These are phyloP conservation scores for Rhododendron kiyosumense DNA, from an alignment of 148 eudicot species.

Conservation along the genomic window DNA sequence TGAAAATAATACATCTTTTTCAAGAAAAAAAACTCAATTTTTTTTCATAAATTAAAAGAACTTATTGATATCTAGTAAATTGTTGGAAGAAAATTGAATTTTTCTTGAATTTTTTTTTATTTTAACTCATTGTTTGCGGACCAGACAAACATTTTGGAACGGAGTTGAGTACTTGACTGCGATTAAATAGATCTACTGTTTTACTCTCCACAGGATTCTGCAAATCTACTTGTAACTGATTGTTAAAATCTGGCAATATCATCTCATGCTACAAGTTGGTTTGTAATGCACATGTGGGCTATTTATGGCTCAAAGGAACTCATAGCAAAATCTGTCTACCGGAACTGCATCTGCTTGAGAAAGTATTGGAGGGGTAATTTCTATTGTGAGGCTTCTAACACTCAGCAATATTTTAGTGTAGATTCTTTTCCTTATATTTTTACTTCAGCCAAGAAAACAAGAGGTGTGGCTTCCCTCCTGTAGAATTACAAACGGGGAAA, in stretches of 20 bases:
- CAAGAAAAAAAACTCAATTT: background rate
- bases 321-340: background rate
- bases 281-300: background rate
- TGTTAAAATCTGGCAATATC: background rate
- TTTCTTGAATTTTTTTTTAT: no score
- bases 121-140: background rate
- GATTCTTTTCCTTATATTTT: background rate
- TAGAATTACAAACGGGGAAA: background rate
- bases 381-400: background rate
- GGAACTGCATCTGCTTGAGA: background rate
- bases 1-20: background rate
- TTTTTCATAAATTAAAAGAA: background rate
- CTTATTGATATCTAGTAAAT: background rate
- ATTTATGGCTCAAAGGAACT: background rate
- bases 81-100: no score
- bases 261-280: slow-evolving; percentile 1
- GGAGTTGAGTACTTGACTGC: background rate
- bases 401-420: background rate
- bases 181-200: background rate
- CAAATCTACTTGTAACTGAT: background rate
- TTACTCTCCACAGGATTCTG: background rate
- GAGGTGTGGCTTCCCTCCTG: background rate
- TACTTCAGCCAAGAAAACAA: background rate
- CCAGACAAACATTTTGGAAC: background rate
- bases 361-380: background rate